Conservation (phyloP, 306 rosid genomes). For the Ormosia semicastrata region DNA sequence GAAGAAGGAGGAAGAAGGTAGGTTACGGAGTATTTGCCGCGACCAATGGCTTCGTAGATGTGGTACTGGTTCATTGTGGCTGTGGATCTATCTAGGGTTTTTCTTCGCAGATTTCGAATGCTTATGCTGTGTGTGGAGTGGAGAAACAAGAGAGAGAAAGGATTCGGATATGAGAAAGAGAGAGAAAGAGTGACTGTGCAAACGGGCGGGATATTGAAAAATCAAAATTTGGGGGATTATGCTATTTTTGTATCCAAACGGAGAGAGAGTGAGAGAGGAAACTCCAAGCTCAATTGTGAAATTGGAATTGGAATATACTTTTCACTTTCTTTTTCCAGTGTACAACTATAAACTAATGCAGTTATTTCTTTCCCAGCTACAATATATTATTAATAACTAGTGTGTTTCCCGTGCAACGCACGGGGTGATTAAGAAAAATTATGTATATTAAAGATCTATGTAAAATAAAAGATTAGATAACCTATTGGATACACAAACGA, state of each 20-base stretch:
- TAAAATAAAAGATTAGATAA: too few relatives aligned
- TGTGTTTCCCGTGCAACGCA: too few relatives aligned
- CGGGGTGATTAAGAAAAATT: too few relatives aligned
- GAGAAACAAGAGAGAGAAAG: not conserved
- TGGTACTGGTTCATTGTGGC: conserved; percentile 82
- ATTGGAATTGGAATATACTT: not conserved
- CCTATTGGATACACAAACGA: too few relatives aligned
- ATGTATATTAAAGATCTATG: too few relatives aligned
- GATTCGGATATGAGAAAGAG: not conserved
- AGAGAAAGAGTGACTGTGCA: not conserved
- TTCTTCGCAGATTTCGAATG: conserved; percentile 26
- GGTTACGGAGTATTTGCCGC: conserved; percentile 87
- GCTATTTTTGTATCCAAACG: conserved; percentile 8
- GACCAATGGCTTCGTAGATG: conserved; percentile 94
- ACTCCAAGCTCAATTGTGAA: not conserved
- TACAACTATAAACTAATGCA: too few relatives aligned
- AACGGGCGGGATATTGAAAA: conserved; percentile 36
- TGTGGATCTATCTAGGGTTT: conserved; percentile 44
- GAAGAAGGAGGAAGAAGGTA: not conserved
- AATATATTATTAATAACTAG: too few relatives aligned
- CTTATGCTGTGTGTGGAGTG: not conserved
- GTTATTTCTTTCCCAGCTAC: too few relatives aligned
- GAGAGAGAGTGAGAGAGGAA: not conserved
- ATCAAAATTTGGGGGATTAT: not conserved
- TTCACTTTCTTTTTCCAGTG: too few relatives aligned